Evolutionary conservation across 495 filamentous ascomycete genomes (phyloP), one percentile per base, ranked within the genome.

Genomic region (Aspergillus conjunctus): DNA sequence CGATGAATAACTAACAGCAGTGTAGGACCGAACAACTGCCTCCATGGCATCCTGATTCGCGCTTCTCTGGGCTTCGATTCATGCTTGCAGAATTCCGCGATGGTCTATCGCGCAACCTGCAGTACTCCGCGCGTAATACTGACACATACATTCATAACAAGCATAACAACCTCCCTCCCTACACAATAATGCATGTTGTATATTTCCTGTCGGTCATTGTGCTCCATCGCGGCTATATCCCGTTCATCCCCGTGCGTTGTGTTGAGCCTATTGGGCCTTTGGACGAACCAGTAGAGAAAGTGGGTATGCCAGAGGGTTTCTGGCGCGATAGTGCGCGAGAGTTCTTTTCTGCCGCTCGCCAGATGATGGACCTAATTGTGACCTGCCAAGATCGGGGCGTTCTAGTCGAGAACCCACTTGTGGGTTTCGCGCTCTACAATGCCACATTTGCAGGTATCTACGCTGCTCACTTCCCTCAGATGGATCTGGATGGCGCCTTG

Each of bases 351-450:
- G 83, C 89, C 12, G 88, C 90, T 6, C 81, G 86, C 9, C 84
- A 88, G 51, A 87, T 93, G 68, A 84, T 91, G 65, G 88, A 93
- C 54, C 79, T 96, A 21, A 84, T 91, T 9, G 82, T 85, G 4
- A 88, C 87, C 17, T 91, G 89, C 65, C 81, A 91, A 65, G 85
- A 89, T 48, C 88, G 89, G 66, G 79, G 80, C 44, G 79, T 81
- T 11, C 77, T 92, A 8, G 87, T 90, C 14, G 89, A 94, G 76
- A 94, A 90, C 31, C 88, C 91, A 0, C 83, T 93, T 43, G 83
- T 92, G 12, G 85, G 88, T 6, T 93, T 92, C 66, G 88, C 91
- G 7, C 84, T 92, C 58, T 94, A 91, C 79, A 88, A 88, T 59
- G 89, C 89, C n/a, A 85, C 85, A 0, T 90, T 92, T 61, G 69